Conservation (phyloP, 129 eudicot genomes). For the Centella asiatica region DNA sequence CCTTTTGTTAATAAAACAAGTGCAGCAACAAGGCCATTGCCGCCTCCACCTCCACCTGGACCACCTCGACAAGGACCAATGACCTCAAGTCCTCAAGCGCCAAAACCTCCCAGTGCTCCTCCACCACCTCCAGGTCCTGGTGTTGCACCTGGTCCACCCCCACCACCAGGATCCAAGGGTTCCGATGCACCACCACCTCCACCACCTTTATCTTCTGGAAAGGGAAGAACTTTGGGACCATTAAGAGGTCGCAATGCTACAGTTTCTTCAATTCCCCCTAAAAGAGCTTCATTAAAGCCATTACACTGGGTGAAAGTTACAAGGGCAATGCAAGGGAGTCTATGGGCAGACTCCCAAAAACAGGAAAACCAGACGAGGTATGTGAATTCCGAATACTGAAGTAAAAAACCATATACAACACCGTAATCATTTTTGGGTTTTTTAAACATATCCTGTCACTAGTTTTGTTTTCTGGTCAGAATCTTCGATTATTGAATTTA, state of each 20-base stretch:
- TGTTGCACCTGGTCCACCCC: conserved; percentile 39
- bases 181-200: conserved; percentile 30
- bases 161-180: conserved; percentile 36
- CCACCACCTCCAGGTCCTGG: conserved; percentile 43
- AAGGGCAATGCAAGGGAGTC: conserved; percentile 88
- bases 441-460: too few species aligned
- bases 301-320: conserved; percentile 96
- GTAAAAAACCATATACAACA: neutral
- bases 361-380: conserved; percentile 78
- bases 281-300: conserved; percentile 70
- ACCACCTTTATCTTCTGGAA: conserved; percentile 41
- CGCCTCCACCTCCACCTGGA: conserved; percentile 43
- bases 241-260: conserved; percentile 42
- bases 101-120: conserved; percentile 42
- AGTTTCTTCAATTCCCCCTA: conserved; percentile 65
- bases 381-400: conserved; percentile 6
- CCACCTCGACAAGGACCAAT: conserved; percentile 16
- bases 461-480: too few species aligned
- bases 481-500: neutral
- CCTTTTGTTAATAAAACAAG: conserved; percentile 22
- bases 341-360: conserved; percentile 87
- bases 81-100: conserved; percentile 29
- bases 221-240: conserved; percentile 44
- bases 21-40: conserved; percentile 25
- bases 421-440: neutral